These are phyloP conservation scores for Pleurotus eryngii DNA, from an alignment of 768 basidiomycete species.

Conservation along the genomic window DNA sequence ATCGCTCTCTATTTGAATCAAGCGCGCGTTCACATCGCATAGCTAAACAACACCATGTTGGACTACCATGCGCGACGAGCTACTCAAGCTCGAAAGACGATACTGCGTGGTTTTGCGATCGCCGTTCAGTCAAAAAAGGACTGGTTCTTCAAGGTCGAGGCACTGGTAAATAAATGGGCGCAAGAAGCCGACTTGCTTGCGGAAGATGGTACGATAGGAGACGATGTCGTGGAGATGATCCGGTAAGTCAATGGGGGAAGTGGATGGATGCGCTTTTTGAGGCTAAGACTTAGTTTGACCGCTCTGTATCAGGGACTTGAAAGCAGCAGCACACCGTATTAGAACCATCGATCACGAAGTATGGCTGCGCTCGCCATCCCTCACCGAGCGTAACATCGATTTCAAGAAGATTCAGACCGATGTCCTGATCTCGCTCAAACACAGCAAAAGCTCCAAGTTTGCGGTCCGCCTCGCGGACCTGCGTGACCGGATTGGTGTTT, in stretches of 20 bases:
- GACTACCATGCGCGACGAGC: no score
- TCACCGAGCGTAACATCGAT: background rate
- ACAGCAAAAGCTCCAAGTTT: background rate
- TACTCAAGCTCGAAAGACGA: no score
- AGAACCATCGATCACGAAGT: background rate
- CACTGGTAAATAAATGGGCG: slow-evolving; percentile 8
- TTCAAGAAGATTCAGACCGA: background rate
- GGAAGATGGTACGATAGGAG: background rate
- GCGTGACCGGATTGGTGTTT: slow-evolving; percentile 1
- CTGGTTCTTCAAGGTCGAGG: slow-evolving; percentile 8
- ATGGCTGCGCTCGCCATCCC: background rate
- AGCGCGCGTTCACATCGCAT: no score
- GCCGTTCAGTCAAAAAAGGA: slow-evolving; percentile 3
- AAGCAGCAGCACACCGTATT: slow-evolving; percentile 5
- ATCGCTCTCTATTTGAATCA: no score
- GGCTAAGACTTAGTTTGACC: no score
- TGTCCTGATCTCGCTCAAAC: background rate
- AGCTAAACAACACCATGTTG: no score
- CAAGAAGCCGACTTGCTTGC: background rate
- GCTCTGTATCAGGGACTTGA: slow-evolving; percentile 7
- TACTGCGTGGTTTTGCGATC: background rate
- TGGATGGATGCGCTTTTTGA: no score
- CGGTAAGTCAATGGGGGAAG: no score
- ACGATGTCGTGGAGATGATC: background rate
- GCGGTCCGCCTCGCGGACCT: background rate